Evolutionary conservation across 176 grass and related monocot species (phyloP).

Genomic region (Ampelocalamus luodianensis): DNA sequence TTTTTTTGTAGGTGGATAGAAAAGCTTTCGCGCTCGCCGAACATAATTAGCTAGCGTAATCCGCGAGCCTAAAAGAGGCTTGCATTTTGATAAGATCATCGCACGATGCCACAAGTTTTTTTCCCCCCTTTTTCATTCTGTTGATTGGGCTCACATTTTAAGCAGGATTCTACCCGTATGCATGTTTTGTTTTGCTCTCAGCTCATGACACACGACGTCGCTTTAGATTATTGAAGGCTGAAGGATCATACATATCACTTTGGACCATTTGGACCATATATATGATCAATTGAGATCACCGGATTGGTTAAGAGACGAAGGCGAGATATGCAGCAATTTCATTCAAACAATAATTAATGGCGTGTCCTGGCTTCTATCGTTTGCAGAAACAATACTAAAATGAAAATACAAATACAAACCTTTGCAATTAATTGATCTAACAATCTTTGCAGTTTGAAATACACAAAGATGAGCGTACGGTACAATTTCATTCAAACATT

Average conservation of each 20-base stretch:
- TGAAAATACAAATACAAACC: neutral
- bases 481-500: neutral
- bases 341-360: too few relatives aligned
- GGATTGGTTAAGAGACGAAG: neutral
- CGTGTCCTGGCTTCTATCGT: too few relatives aligned
- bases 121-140: neutral
- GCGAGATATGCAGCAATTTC: neutral
- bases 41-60: constrained; percentile 42
- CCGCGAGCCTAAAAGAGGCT: neutral
- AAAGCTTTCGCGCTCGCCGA: constrained; percentile 38
- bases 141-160: constrained; percentile 13
- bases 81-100: neutral
- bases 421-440: too few relatives aligned
- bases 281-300: neutral
- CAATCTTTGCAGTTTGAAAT: too few relatives aligned
- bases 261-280: neutral
- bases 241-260: neutral
- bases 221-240: too few relatives aligned
- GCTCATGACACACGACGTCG: too few relatives aligned
- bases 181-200: too few relatives aligned
- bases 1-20: constrained; percentile 7
- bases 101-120: neutral
- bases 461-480: neutral
- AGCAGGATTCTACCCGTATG: too few relatives aligned
- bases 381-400: neutral